phyloP scores from a whole-genome alignment of 1,139 yeast species.

The Zygoascus meyerae region DNA sequence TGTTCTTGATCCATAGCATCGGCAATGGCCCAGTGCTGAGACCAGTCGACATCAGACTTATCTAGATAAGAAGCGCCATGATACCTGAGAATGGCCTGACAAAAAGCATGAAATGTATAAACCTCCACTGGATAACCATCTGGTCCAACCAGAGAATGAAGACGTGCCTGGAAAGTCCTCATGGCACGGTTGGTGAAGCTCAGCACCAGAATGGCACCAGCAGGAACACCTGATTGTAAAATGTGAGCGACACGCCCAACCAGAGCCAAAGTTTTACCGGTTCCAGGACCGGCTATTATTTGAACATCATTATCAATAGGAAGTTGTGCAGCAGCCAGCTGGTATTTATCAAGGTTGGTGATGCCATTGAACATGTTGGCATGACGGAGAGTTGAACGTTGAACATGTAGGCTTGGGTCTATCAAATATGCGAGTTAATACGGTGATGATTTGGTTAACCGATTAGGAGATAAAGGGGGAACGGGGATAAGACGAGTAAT shows the following conservation, averaged over 20 bases:
- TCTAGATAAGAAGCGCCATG: not conserved
- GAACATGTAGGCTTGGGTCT: too few relatives aligned
- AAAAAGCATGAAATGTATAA: constrained; percentile 85
- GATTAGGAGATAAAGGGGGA: not conserved
- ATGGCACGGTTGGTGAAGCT: constrained; percentile 92
- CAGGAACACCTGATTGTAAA: constrained; percentile 45
- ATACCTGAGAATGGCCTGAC: constrained; percentile 6
- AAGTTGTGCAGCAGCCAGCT: constrained; percentile 55
- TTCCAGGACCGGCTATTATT: constrained; percentile 90
- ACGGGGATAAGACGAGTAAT: not conserved
- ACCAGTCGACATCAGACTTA: constrained; percentile 5
- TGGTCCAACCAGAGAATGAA: constrained; percentile 50
- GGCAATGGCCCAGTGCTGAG: constrained; percentile 46
- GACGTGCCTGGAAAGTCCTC: constrained; percentile 44
- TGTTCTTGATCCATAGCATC: constrained; percentile 33
- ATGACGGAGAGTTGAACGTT: too few relatives aligned
- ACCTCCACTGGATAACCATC: constrained; percentile 40
- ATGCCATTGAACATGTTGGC: too few relatives aligned
- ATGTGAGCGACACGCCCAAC: constrained; percentile 67
- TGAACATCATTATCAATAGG: constrained; percentile 53
- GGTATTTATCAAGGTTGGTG: constrained; percentile 47
- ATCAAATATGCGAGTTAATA: too few relatives aligned
- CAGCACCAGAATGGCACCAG: constrained; percentile 66
- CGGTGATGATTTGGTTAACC: too few relatives aligned
- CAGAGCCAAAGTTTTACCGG: constrained; percentile 71